phyloP scores from a whole-genome alignment of 345 rosid species.

The Cardiospermum halicacabum region DNA sequence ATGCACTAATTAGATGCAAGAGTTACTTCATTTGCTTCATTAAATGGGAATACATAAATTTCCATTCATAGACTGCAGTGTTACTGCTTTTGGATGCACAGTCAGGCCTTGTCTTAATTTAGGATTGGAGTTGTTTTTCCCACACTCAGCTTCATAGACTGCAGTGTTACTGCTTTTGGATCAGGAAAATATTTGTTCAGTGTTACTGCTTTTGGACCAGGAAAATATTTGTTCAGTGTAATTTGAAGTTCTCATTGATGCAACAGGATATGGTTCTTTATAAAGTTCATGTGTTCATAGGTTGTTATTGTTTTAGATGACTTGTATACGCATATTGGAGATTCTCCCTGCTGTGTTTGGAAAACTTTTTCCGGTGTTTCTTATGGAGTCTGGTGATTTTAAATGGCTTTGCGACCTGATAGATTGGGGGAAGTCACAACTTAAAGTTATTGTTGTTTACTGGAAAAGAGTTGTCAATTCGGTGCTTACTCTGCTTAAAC shows the following conservation, averaged over 20 bases:
- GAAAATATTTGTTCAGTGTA: neutral
- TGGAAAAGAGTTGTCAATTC: conserved; percentile 76
- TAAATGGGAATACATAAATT: neutral
- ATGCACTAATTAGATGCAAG: neutral
- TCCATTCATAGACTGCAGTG: neutral
- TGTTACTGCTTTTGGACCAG: neutral
- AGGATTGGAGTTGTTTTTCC: conserved; percentile 1
- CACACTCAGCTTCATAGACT: neutral
- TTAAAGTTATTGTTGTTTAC: conserved; percentile 69
- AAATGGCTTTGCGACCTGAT: conserved; percentile 86
- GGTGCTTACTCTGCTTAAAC: conserved; percentile 51
- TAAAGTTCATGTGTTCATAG: conserved; percentile 11
- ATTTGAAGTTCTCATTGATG: conserved; percentile 10
- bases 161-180: neutral
- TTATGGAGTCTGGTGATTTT: conserved; percentile 28
- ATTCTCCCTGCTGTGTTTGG: conserved; percentile 69
- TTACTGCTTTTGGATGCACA: neutral
- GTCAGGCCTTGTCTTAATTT: neutral
- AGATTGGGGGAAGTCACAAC: conserved; percentile 92
- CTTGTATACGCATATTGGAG: conserved; percentile 89
- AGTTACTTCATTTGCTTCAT: neutral
- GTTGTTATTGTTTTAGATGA: conserved; percentile 59
- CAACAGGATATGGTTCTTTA: conserved; percentile 1
- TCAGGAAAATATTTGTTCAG: neutral
- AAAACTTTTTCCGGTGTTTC: conserved; percentile 38